Conservation (phyloP, 2,329 filamentous ascomycete species). For the Trichoderma arundinaceum region DNA sequence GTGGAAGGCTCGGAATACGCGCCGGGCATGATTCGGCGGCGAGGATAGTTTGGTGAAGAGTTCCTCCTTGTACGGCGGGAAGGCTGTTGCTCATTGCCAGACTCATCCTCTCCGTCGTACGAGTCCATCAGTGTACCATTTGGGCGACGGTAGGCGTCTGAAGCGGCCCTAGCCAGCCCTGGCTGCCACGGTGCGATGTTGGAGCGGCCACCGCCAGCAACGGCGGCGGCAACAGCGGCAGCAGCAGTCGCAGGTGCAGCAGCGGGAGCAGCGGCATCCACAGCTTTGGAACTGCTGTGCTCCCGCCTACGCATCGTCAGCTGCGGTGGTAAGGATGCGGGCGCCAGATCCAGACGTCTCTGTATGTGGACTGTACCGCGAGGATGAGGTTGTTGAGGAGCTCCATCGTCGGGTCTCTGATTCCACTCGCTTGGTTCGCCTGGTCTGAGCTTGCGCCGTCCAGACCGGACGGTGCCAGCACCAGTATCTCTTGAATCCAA, state of each 20-base stretch:
- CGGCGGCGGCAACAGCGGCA: slow-evolving; percentile 8
- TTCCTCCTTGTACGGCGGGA: slow-evolving; percentile 30
- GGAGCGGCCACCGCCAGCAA: slow-evolving; percentile 33
- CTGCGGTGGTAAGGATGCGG: slow-evolving; percentile 23
- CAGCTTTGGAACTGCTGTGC: slow-evolving; percentile 37
- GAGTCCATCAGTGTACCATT: slow-evolving; percentile 36
- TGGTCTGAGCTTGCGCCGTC: slow-evolving; percentile 39
- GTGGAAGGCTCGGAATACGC: slow-evolving; percentile 32
- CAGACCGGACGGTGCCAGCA: slow-evolving; percentile 39
- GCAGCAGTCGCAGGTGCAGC: slow-evolving; percentile 13
- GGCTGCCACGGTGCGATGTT: slow-evolving; percentile 41
- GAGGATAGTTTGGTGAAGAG: slow-evolving; percentile 29
- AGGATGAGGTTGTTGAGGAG: slow-evolving; percentile 41
- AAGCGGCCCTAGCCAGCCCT: slow-evolving; percentile 40
- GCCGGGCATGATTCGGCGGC: slow-evolving; percentile 28
- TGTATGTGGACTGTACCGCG: slow-evolving; percentile 41
- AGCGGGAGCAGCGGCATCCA: slow-evolving; percentile 38
- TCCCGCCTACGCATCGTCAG: slow-evolving; percentile 40
- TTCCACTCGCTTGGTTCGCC: slow-evolving; percentile 33
- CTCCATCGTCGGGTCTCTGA: slow-evolving; percentile 37
- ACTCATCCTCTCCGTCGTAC: slow-evolving; percentile 31
- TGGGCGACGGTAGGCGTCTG: slow-evolving; percentile 43
- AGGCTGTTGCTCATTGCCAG: slow-evolving; percentile 24
- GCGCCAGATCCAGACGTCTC: slow-evolving; percentile 35
- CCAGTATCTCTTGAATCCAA: slow-evolving; percentile 42